phyloP scores from a whole-genome alignment of 2,329 filamentous ascomycete species.

The Aspergillus sergii region DNA sequence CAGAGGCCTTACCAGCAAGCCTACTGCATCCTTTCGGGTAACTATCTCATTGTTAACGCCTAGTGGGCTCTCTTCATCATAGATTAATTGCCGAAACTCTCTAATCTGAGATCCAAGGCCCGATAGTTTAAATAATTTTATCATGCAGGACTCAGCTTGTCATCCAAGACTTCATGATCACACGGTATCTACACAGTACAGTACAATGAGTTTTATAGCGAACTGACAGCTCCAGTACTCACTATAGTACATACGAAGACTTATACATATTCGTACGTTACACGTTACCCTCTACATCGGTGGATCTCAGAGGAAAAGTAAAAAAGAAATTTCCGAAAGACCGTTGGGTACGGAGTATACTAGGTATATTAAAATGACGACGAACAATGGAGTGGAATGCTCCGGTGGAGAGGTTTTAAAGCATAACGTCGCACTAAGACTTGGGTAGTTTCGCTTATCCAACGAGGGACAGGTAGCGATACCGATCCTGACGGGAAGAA shows the following conservation, averaged over 20 bases:
- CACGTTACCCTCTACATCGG: background rate
- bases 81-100: background rate
- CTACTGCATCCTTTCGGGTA: background rate
- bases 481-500: background rate
- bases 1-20: background rate
- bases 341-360: background rate
- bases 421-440: slow-evolving; percentile 3
- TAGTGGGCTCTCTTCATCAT: background rate
- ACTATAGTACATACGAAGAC: background rate
- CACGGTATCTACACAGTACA: background rate
- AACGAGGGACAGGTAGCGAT: background rate
- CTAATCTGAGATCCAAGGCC: background rate
- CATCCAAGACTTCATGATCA: background rate
- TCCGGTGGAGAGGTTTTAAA: slow-evolving; percentile 1
- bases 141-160: background rate
- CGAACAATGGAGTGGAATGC: slow-evolving; percentile 1
- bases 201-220: background rate
- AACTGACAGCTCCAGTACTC: background rate
- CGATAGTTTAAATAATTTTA: background rate
- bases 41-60: background rate
- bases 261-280: background rate
- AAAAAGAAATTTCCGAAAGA: background rate
- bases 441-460: background rate
- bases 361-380: slow-evolving; percentile 2
- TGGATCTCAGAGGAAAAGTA: background rate